Evolutionary conservation across 352 stramenopile species (phyloP).

Genomic region (Thalassiosira allenii): DNA sequence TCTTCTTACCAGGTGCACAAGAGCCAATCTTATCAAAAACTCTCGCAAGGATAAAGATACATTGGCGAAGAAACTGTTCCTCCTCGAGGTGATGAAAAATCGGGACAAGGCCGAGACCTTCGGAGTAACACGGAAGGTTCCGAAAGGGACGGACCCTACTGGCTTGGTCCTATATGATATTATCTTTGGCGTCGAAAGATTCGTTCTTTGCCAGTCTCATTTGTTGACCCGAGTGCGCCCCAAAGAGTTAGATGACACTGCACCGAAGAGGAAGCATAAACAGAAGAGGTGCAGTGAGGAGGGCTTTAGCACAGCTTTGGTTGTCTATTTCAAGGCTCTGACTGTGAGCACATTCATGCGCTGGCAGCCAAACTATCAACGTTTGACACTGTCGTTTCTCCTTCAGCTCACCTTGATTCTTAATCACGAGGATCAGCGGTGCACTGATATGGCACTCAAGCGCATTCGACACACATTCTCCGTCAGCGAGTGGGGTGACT

Average conservation of each 20-base stretch:
- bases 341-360: conserved; percentile 29
- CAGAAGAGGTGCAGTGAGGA: too few species aligned
- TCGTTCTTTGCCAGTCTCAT: not conserved
- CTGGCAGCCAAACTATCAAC: conserved; percentile 24
- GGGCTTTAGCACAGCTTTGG: conserved; percentile 5
- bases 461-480: conserved; percentile 12
- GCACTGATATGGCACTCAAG: conserved; percentile 13
- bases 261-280: too few species aligned
- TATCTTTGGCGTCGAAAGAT: conserved; percentile 24
- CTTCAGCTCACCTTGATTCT: conserved; percentile 5
- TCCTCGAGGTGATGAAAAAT: not conserved
- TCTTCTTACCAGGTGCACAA: conserved; percentile 19
- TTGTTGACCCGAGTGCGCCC: conserved; percentile 6
- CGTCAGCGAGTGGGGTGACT: conserved; percentile 16
- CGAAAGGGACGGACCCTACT: conserved; percentile 14
- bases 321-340: conserved; percentile 24
- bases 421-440: conserved; percentile 15
- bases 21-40: conserved; percentile 9
- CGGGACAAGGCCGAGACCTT: not conserved
- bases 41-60: conserved; percentile 23
- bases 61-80: conserved; percentile 24
- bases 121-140: conserved; percentile 7
- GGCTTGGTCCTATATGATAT: conserved; percentile 16
- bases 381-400: conserved; percentile 16
- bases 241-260: too few species aligned